Evolutionary conservation across 345 rosid species (phyloP).

Genomic region (Populus tremula): DNA sequence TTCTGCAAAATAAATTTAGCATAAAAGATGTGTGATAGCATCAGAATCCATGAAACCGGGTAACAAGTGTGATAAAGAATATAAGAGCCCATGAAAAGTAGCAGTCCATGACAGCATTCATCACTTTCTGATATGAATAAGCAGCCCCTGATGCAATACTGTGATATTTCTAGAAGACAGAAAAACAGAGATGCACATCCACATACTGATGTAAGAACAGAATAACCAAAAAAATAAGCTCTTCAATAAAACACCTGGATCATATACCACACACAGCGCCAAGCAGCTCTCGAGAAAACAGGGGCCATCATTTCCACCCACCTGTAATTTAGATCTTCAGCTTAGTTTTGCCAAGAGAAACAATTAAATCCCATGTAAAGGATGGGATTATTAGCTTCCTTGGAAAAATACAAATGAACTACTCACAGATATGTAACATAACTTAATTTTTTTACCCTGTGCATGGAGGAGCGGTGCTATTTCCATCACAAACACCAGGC

Average conservation of each 20-base stretch:
- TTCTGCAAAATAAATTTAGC: conserved; percentile 32
- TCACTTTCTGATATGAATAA: too few relatives aligned
- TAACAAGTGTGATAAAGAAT: too few relatives aligned
- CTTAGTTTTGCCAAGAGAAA: conserved; percentile 11
- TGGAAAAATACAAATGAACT: too few relatives aligned
- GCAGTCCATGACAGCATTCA: too few relatives aligned
- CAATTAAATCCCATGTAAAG: not conserved
- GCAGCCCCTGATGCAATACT: too few relatives aligned
- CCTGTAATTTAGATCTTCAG: conserved; percentile 29
- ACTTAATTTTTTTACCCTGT: conserved; percentile 46
- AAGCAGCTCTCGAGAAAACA: conserved; percentile 65
- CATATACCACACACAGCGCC: conserved; percentile 79
- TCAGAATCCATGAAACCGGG: too few relatives aligned
- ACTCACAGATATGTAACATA: not conserved
- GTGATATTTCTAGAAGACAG: too few relatives aligned
- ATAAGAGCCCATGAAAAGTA: too few relatives aligned
- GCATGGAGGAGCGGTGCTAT: conserved; percentile 62
- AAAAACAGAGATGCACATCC: not conserved
- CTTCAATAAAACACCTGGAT: conserved; percentile 42
- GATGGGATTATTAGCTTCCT: not conserved
- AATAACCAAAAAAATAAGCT: too few relatives aligned
- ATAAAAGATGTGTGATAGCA: not conserved
- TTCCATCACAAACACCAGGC: conserved; percentile 39
- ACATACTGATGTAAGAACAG: not conserved
- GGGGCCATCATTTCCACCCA: conserved; percentile 87